Percentiles rank a stretch among this genome's conserved stretches.
phyloP scores from a whole-genome alignment of 257 asterid genomes.

The Fraxinus americana region DNA sequence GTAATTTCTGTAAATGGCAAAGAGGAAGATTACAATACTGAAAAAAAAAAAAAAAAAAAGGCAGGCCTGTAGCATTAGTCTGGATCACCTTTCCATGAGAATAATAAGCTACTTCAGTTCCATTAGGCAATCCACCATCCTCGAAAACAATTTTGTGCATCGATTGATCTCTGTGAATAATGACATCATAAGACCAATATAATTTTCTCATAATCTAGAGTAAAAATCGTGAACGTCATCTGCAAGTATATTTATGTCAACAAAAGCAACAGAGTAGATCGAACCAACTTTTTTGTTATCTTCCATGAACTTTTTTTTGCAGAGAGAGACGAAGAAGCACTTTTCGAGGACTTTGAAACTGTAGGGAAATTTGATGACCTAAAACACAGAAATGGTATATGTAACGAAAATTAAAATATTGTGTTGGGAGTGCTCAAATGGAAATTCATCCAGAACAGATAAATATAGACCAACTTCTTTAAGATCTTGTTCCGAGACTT shows the following conservation, averaged over 20 bases:
- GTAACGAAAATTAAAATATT: neutral
- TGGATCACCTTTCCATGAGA: constrained; percentile 88
- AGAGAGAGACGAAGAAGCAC: constrained; percentile 47
- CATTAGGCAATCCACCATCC: constrained; percentile 91
- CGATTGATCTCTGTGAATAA: constrained; percentile 73
- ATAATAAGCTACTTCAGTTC: constrained; percentile 87
- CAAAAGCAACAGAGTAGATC: constrained; percentile 19
- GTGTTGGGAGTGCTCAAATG: constrained; percentile 12
- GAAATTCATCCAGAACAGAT: constrained; percentile 21
- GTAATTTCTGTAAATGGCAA: constrained; percentile 63
- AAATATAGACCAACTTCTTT: constrained; percentile 53
- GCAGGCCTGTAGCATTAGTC: constrained; percentile 5
- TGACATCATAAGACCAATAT: constrained; percentile 20
- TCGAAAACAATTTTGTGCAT: constrained; percentile 93
- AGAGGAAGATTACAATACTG: constrained; percentile 27
- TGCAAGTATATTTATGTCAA: neutral
- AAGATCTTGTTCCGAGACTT: constrained; percentile 43
- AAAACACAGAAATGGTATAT: constrained; percentile 34
- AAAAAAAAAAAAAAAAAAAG: neutral
- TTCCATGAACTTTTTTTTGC: constrained; percentile 58
- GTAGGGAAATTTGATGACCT: constrained; percentile 45
- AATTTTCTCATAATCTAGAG: constrained; percentile 17
- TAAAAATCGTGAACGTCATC: constrained; percentile 21
- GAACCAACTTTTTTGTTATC: constrained; percentile 84
- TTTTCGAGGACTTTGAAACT: constrained; percentile 45